phyloP scores from a whole-genome alignment of 495 filamentous ascomycete genomes.

The Penicillium odoratum region DNA sequence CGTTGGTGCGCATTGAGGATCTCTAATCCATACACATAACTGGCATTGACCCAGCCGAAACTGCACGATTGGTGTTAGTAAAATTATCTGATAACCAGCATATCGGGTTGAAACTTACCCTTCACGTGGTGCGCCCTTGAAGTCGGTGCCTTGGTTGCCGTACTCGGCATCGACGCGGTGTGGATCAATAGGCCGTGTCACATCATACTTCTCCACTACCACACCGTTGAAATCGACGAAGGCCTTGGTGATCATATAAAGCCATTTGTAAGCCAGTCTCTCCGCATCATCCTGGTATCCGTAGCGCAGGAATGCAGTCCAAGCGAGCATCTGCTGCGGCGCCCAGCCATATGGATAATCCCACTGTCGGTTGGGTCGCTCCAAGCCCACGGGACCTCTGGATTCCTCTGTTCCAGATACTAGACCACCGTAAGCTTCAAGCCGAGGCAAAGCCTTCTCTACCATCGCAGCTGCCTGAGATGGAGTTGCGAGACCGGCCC shows the following conservation, averaged over 20 bases:
- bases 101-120: conserved; percentile 63
- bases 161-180: conserved; percentile 96
- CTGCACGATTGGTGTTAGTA: conserved; percentile 50
- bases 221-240: conserved; percentile 98
- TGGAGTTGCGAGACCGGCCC: conserved; percentile 82
- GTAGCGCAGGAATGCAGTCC: conserved; percentile 87
- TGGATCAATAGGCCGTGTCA: conserved; percentile 82
- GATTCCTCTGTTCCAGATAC: conserved; percentile 85
- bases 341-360: conserved; percentile 98
- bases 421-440: conserved; percentile 87
- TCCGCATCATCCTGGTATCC: conserved; percentile 88
- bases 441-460: conserved; percentile 70
- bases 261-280: conserved; percentile 88
- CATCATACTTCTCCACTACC: conserved; percentile 98
- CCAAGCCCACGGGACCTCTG: conserved; percentile 74
- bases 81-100: neutral
- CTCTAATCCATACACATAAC: conserved; percentile 85
- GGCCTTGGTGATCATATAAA: conserved; percentile 95
- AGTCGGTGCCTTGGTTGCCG: conserved; percentile 91
- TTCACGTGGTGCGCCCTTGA: conserved; percentile 92
- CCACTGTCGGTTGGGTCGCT: conserved; percentile 92
- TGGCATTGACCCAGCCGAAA: conserved; percentile 98
- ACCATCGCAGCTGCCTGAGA: conserved; percentile 78
- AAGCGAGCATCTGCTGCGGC: conserved; percentile 96
- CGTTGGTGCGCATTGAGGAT: conserved; percentile 81